A percentile compares a stretch with the other conserved stretches of the same genome.
These are phyloP conservation scores for Penicillium sp. DNA, from an alignment of 2,329 filamentous ascomycete genomes.

Conservation along the genomic window DNA sequence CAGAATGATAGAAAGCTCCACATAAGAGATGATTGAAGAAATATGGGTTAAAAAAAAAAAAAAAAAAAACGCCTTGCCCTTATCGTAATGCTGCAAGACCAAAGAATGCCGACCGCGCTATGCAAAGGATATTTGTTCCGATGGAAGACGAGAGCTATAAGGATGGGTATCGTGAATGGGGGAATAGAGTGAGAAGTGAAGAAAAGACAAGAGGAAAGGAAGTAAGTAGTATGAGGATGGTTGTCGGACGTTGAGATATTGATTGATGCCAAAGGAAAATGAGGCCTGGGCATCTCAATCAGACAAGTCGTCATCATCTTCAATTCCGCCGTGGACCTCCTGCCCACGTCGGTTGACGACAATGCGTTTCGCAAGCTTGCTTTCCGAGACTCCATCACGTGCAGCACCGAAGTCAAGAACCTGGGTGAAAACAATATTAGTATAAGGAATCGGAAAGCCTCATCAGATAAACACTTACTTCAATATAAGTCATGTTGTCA, in stretches of 20 bases:
- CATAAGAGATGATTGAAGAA: conserved; percentile 10
- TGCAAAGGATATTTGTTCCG: conserved; percentile 35
- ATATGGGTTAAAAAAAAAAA: conserved; percentile 30
- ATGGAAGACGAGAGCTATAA: conserved; percentile 29
- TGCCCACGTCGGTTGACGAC: conserved; percentile 44
- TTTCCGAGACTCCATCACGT: conserved; percentile 76
- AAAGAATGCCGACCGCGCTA: conserved; percentile 40
- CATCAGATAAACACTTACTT: conserved; percentile 60
- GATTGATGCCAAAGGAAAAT: neutral
- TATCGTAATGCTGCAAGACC: conserved; percentile 34
- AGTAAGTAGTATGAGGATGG: conserved; percentile 1
- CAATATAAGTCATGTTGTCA: conserved; percentile 88
- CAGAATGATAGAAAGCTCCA: conserved; percentile 9
- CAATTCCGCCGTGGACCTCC: conserved; percentile 32
- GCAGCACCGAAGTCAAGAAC: conserved; percentile 96
- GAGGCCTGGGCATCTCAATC: conserved; percentile 2
- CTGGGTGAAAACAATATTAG: conserved; percentile 48
- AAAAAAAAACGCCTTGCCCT: conserved; percentile 32
- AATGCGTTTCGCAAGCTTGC: conserved; percentile 75
- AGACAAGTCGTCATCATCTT: conserved; percentile 36
- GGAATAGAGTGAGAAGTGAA: conserved; percentile 17
- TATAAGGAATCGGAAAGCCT: neutral
- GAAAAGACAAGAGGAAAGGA: conserved; percentile 13
- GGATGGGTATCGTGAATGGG: conserved; percentile 39
- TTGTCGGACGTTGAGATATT: neutral